Percentiles rank a stretch among this genome's conserved stretches.
These are phyloP conservation scores for Sanguinoderma infundibulare DNA, from an alignment of 1,284 basidiomycete genomes.

Conservation along the genomic window DNA sequence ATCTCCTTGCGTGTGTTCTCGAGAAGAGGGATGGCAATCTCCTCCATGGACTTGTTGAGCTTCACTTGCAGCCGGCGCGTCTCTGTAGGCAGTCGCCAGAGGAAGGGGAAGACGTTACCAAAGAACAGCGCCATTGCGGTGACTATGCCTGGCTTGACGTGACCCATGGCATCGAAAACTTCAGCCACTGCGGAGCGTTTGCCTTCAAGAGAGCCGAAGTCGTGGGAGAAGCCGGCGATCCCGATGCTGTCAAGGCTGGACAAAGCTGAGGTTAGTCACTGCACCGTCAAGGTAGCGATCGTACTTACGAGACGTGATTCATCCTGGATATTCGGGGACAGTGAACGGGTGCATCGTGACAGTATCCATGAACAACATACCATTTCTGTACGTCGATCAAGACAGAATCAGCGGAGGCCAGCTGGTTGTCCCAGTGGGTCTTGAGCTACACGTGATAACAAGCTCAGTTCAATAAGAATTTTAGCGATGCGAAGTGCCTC, in stretches of 20 bases:
- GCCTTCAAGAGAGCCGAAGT: slow-evolving; percentile 58
- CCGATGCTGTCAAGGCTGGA: slow-evolving; percentile 61
- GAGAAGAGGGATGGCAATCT: slow-evolving; percentile 53
- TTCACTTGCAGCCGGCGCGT: slow-evolving; percentile 39
- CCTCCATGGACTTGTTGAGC: slow-evolving; percentile 45
- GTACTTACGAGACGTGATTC: slow-evolving; percentile 51
- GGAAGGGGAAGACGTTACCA: slow-evolving; percentile 45
- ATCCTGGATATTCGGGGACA: slow-evolving; percentile 40
- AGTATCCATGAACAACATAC: slow-evolving; percentile 6
- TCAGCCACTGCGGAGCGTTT: slow-evolving; percentile 48
- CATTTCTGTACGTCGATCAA: slow-evolving; percentile 57
- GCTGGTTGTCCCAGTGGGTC: slow-evolving; percentile 50
- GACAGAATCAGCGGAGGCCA: slow-evolving; percentile 41
- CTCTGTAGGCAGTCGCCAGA: slow-evolving; percentile 48
- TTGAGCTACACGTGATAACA: slow-evolving; percentile 43
- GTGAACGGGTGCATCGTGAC: background rate
- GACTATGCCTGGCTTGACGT: slow-evolving; percentile 28
- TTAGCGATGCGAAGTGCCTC: background rate
- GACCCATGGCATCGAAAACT: slow-evolving; percentile 49
- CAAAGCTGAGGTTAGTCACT: background rate
- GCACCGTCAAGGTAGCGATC: background rate
- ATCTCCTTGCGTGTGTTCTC: slow-evolving; percentile 46
- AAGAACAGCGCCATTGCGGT: slow-evolving; percentile 44
- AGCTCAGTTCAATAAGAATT: background rate
- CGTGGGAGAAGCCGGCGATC: slow-evolving; percentile 59